These are phyloP conservation scores for Litchi chinensis DNA, from an alignment of 345 rosid species.

Conservation along the genomic window DNA sequence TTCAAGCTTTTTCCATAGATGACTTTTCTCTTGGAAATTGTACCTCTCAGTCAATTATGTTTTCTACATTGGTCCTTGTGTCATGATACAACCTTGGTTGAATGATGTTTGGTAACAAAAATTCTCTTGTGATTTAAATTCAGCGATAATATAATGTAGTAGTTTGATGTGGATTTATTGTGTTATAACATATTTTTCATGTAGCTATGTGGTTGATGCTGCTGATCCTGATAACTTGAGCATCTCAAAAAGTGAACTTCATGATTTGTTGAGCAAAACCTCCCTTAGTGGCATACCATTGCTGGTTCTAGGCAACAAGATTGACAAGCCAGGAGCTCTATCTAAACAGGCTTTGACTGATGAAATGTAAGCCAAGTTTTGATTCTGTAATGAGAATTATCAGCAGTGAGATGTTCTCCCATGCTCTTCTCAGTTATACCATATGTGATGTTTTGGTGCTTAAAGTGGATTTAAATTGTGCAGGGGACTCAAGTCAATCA, in stretches of 20 bases:
- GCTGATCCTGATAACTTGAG: constrained; percentile 84
- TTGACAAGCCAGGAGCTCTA: constrained; percentile 85
- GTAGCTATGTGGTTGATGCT: constrained; percentile 87
- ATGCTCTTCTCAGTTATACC: background rate
- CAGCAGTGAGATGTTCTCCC: background rate
- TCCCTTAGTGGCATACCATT: constrained; percentile 83
- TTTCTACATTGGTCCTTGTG: background rate
- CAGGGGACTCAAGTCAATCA: constrained; percentile 68
- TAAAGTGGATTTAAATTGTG: constrained; percentile 6
- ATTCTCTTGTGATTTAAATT: constrained; percentile 1
- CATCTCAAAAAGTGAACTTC: constrained; percentile 84
- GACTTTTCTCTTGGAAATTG: background rate
- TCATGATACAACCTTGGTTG: background rate
- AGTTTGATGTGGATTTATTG: background rate
- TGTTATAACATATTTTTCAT: constrained; percentile 6
- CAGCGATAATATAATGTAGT: background rate
- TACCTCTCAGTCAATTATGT: constrained; percentile 1
- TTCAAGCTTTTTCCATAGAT: background rate
- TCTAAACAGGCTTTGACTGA: constrained; percentile 81
- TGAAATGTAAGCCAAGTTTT: constrained; percentile 58
- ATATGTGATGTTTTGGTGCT: background rate
- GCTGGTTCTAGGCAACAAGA: constrained; percentile 87
- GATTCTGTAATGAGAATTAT: background rate
- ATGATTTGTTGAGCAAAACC: constrained; percentile 78
- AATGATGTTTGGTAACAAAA: background rate